These are phyloP conservation scores for Monascus purpureus DNA, from an alignment of 495 filamentous ascomycete genomes.

Conservation along the genomic window DNA sequence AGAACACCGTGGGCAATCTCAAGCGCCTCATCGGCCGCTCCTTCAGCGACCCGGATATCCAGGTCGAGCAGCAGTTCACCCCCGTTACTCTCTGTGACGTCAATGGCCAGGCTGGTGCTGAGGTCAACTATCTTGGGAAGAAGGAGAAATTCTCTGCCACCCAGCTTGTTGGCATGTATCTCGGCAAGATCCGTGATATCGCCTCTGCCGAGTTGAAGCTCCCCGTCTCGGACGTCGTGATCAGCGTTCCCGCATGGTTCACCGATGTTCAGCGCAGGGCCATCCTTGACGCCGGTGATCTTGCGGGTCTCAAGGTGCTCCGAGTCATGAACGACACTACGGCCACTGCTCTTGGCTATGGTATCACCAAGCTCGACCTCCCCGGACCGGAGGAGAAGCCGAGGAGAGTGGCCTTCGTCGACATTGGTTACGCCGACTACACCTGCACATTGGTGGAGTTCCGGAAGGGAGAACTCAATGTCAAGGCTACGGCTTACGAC, in stretches of 20 bases:
- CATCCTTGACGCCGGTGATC: slow-evolving; percentile 85
- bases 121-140: slow-evolving; percentile 87
- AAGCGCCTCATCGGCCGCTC: slow-evolving; percentile 83
- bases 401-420: slow-evolving; percentile 78
- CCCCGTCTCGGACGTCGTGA: slow-evolving; percentile 85
- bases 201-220: slow-evolving; percentile 77
- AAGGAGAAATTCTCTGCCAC: slow-evolving; percentile 87
- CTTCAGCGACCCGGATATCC: slow-evolving; percentile 78
- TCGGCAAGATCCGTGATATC: slow-evolving; percentile 86
- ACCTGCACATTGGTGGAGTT: slow-evolving; percentile 91
- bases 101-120: slow-evolving; percentile 85
- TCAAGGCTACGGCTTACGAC: slow-evolving; percentile 87
- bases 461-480: slow-evolving; percentile 88
- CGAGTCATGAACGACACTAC: slow-evolving; percentile 97
- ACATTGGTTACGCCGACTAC: slow-evolving; percentile 95
- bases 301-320: slow-evolving; percentile 84
- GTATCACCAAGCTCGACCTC: slow-evolving; percentile 93
- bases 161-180: slow-evolving; percentile 86
- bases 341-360: slow-evolving; percentile 87
- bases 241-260: slow-evolving; percentile 95
- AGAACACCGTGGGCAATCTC: slow-evolving; percentile 89
- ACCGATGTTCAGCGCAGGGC: slow-evolving; percentile 83
- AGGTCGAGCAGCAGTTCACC: slow-evolving; percentile 82
- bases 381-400: slow-evolving; percentile 85
- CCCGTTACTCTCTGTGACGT: slow-evolving; percentile 79